Evolutionary conservation across 2,329 filamentous ascomycete genomes (phyloP), one percentile per base, ranked within the genome.

Genomic region (Aureobasidium vineae): DNA sequence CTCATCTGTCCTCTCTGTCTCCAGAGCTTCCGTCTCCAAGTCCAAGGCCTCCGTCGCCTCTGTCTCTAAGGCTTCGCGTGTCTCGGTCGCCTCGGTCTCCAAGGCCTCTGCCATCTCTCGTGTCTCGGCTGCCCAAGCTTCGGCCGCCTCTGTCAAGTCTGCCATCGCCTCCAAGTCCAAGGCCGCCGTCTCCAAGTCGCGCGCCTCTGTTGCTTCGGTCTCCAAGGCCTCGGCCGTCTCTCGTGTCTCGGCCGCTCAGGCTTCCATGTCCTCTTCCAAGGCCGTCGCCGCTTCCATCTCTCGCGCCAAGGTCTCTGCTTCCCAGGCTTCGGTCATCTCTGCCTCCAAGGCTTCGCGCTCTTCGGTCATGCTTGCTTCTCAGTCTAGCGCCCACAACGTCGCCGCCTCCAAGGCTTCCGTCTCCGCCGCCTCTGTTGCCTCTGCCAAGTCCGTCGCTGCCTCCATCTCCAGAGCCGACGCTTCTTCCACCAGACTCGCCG

Each of bases 321-420:
- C 59, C 16, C 28, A 50, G 13, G 59, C 59, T 10, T 64, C 61
- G 1, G 49, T 64, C n/a, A 33, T 38, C 38, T 65, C 61, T 16
- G 61, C 38, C 26, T 65, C 61, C 40, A 65, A 65, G 61, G 61
- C 61, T 47, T 54, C 61, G 28, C 49, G 50, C 49, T 54, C 50
- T 15, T 65, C 61, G 15, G 40, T n/a, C 50, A 54, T 47, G 31
- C 49, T 54, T 36, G 61, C 61, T 56, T 54, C 61, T 15, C 40
- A 49, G 28, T 65, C 61, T 11, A 54, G 40, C 49, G 38, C 33
- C 21, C 61, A 65, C 50, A 16, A 38, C 6, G 61, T 50, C 21
- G 7, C 13, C 8, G 50, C 50, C 5, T 65, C 61, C 13, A 21
- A 13, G 16, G 61, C 61, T 43, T 65, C 61, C 49, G 50, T 65